A percentile compares a stretch with the other conserved stretches of the same genome.
Conservation (phyloP, 352 stramenopile species). For the Globisporangium nagaii region DNA sequence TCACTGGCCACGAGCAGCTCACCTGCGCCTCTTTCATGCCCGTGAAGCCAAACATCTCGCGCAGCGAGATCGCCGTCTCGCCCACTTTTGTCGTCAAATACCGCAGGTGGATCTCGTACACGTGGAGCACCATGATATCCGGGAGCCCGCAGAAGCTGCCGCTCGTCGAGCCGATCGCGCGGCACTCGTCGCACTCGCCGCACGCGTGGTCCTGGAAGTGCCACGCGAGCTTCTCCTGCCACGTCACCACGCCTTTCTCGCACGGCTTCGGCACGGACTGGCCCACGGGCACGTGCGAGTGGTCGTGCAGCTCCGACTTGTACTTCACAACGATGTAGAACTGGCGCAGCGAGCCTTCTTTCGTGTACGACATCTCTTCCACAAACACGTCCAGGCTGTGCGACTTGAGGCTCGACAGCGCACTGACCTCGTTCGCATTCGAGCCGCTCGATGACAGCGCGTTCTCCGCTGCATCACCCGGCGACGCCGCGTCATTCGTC, state of each 20-base stretch:
- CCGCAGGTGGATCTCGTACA: slow-evolving; percentile 81
- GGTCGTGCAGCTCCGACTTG: slow-evolving; percentile 78
- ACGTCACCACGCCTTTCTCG: slow-evolving; percentile 62
- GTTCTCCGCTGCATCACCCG: slow-evolving; percentile 12
- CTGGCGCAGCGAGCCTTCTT: slow-evolving; percentile 67
- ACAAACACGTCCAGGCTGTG: slow-evolving; percentile 59
- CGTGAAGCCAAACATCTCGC: slow-evolving; percentile 66
- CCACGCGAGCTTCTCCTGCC: slow-evolving; percentile 73
- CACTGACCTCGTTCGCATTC: background rate
- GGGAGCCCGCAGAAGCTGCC: slow-evolving; percentile 68
- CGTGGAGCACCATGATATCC: slow-evolving; percentile 76
- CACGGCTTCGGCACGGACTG: slow-evolving; percentile 66
- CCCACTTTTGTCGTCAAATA: slow-evolving; percentile 84
- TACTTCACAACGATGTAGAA: slow-evolving; percentile 86
- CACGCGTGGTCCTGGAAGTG: slow-evolving; percentile 77
- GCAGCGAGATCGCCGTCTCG: slow-evolving; percentile 64
- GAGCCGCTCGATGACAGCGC: background rate
- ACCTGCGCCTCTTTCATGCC: slow-evolving; percentile 60
- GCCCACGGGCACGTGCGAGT: slow-evolving; percentile 62
- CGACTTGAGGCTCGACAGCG: slow-evolving; percentile 50
- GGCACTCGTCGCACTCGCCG: slow-evolving; percentile 64
- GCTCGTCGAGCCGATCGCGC: slow-evolving; percentile 41
- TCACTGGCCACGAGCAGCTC: slow-evolving; percentile 64
- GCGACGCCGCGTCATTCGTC: background rate
- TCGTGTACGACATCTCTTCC: slow-evolving; percentile 70